A percentile compares a stretch with the other conserved stretches of the same genome.
phyloP scores from a whole-genome alignment of 2,329 filamentous ascomycete species.

The Fusarium chuoi region DNA sequence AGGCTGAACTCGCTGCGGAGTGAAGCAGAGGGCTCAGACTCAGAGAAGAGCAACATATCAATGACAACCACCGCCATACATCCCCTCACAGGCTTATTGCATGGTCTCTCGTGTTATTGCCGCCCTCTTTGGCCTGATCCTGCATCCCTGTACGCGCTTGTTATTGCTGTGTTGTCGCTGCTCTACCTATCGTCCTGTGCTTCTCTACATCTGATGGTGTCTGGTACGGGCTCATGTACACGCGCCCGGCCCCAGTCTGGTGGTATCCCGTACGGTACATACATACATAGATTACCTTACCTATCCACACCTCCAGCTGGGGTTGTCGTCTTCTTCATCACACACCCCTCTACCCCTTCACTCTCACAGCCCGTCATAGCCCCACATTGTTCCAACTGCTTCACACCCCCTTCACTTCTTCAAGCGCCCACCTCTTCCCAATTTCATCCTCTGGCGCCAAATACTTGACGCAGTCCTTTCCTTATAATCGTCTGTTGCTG shows the following conservation, averaged over 20 bases:
- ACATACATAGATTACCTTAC: not conserved
- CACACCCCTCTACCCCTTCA: constrained; percentile 38
- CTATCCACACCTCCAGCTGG: constrained; percentile 34
- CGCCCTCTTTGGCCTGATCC: constrained; percentile 24
- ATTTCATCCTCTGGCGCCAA: constrained; percentile 44
- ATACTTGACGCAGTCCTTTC: constrained; percentile 42
- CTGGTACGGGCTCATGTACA: constrained; percentile 37
- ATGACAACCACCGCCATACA: constrained; percentile 10
- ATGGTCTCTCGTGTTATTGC: constrained; percentile 34
- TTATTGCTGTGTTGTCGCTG: constrained; percentile 11
- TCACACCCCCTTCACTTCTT: constrained; percentile 41
- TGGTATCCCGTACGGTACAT: constrained; percentile 33
- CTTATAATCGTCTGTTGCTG: constrained; percentile 44
- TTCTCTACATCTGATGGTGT: constrained; percentile 26
- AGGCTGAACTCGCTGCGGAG: constrained; percentile 7
- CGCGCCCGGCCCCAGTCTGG: constrained; percentile 39
- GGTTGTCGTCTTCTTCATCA: constrained; percentile 14
- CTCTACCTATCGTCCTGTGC: constrained; percentile 5
- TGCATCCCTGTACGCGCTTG: constrained; percentile 35
- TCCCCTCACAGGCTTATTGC: constrained; percentile 26
- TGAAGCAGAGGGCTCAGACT: not conserved
- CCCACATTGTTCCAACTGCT: constrained; percentile 37
- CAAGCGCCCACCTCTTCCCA: constrained; percentile 42
- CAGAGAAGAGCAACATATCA: not conserved
- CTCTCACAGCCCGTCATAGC: constrained; percentile 34